Conservation (phyloP, 2,329 filamentous ascomycete genomes). For the Aspergillus quadricinctus region DNA sequence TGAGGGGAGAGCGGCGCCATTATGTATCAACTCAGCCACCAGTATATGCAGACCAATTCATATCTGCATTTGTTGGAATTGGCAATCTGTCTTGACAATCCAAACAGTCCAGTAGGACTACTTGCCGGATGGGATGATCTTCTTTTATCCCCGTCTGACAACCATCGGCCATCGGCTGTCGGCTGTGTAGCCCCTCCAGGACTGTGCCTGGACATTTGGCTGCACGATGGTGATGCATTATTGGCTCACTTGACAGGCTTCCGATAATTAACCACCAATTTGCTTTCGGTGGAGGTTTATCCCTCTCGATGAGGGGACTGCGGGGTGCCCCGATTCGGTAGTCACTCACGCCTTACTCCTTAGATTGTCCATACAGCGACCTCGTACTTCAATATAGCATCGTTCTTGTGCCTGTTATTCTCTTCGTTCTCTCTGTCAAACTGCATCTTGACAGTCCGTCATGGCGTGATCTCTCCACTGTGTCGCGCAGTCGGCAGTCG, state of each 20-base stretch:
- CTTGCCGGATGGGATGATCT: no score
- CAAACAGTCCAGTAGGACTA: not conserved
- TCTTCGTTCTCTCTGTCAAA: not conserved
- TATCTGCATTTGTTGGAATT: not conserved
- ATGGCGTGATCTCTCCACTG: not conserved
- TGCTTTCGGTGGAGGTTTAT: not conserved
- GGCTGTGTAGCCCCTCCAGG: constrained; percentile 3
- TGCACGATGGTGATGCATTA: not conserved
- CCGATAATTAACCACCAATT: not conserved
- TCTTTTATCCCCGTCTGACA: not conserved
- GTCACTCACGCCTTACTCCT: not conserved
- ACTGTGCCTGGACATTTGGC: not conserved
- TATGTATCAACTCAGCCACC: not conserved
- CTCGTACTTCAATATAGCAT: not conserved
- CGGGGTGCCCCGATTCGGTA: not conserved
- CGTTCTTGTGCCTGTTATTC: not conserved
- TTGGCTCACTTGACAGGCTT: not conserved
- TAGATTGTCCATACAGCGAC: not conserved
- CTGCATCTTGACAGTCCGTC: not conserved
- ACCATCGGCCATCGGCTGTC: constrained; percentile 14
- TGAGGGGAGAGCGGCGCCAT: not conserved
- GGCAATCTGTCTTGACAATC: not conserved
- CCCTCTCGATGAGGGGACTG: not conserved
- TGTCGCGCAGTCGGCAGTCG: constrained; percentile 10
- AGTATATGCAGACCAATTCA: not conserved